Evolutionary conservation across 2,329 filamentous ascomycete genomes (phyloP).

Genomic region (Colletotrichum sansevieriae): DNA sequence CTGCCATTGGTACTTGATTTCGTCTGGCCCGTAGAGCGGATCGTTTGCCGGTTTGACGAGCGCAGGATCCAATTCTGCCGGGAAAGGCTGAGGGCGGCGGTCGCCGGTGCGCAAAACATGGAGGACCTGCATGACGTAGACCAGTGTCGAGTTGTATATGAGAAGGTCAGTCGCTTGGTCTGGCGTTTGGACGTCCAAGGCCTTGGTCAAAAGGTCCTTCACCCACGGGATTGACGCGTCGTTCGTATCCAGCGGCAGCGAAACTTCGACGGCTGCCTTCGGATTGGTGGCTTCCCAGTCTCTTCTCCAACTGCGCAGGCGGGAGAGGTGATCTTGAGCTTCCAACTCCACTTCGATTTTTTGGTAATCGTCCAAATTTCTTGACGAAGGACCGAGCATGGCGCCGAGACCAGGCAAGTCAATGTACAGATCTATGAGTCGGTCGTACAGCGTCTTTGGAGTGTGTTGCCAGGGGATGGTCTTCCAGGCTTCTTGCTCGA

Average conservation of each 20-base stretch:
- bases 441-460: slow-evolving; percentile 20
- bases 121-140: slow-evolving; percentile 17
- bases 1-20: slow-evolving; percentile 24
- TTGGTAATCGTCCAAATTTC: not conserved
- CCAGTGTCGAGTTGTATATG: slow-evolving; percentile 26
- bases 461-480: slow-evolving; percentile 9
- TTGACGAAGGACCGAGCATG: not conserved
- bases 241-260: not conserved
- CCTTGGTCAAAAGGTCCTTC: not conserved
- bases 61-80: not conserved
- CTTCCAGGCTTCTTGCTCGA: slow-evolving; percentile 21
- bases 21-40: slow-evolving; percentile 23
- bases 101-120: slow-evolving; percentile 5
- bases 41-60: not conserved
- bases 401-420: slow-evolving; percentile 14
- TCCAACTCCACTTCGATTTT: not conserved
- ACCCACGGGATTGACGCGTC: not conserved
- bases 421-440: slow-evolving; percentile 18
- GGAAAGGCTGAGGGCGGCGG: not conserved
- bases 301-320: slow-evolving; percentile 10
- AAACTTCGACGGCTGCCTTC: not conserved
- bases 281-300: slow-evolving; percentile 12
- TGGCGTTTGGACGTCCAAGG: not conserved
- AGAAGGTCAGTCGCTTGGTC: slow-evolving; percentile 20
- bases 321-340: not conserved